Percentiles rank a stretch among this genome's conserved stretches.
Conservation (phyloP, 305 asterid genomes). For the Fraxinus sp. region DNA sequence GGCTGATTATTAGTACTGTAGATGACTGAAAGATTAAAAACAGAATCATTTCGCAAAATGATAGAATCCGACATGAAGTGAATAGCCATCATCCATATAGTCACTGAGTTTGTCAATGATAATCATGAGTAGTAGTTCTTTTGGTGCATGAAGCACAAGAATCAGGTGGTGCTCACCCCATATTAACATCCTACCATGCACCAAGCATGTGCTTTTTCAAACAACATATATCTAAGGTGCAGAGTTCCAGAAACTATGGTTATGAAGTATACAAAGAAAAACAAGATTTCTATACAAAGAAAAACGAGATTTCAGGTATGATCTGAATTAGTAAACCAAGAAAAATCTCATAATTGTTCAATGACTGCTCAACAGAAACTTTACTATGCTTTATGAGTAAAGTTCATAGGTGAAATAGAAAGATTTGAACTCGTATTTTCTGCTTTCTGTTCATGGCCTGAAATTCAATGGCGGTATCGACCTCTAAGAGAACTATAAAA, state of each 20-base stretch:
- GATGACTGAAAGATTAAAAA: conserved; percentile 1
- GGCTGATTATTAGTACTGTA: conserved; percentile 13
- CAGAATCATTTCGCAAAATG: background rate
- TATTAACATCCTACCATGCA: background rate
- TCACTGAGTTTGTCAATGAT: background rate
- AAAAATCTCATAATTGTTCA: background rate
- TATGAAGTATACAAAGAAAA: background rate
- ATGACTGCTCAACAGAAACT: background rate
- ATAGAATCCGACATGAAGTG: background rate
- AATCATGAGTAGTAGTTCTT: background rate
- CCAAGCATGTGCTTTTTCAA: background rate
- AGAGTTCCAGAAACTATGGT: background rate
- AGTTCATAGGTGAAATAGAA: background rate
- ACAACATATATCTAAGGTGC: background rate
- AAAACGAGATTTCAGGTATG: background rate
- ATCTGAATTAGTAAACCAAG: background rate
- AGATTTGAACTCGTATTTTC: background rate
- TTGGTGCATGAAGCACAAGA: background rate
- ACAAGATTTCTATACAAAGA: background rate
- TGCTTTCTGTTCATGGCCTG: background rate
- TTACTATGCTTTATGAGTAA: background rate
- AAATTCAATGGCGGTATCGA: background rate
- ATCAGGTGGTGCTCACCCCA: background rate
- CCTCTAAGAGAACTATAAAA: background rate
- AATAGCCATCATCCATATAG: background rate